phyloP scores from a whole-genome alignment of 192 early-diverging fungal species.

The Coemansia nantahalensis region DNA sequence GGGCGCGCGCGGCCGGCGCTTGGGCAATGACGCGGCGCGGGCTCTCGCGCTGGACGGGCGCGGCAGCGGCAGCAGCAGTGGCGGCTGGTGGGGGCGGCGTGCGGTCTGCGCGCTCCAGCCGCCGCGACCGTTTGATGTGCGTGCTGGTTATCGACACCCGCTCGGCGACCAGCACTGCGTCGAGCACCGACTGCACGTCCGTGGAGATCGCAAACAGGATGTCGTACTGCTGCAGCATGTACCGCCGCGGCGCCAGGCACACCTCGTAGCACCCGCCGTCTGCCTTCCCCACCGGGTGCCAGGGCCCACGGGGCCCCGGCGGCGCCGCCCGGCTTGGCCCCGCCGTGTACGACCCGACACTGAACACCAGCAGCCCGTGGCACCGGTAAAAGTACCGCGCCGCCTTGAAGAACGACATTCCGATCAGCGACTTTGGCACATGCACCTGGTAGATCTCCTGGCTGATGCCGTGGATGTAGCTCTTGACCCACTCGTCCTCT shows the following conservation, averaged over 20 bases:
- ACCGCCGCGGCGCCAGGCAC: conserved; percentile 34
- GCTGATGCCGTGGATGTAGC: conserved; percentile 47
- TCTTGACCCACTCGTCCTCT: conserved; percentile 49
- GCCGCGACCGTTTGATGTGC: not conserved
- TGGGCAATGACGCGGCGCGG: conserved; percentile 20
- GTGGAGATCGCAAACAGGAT: conserved; percentile 48
- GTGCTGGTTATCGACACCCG: conserved; percentile 38
- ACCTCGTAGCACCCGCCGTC: conserved; percentile 39
- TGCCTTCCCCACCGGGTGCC: conserved; percentile 16
- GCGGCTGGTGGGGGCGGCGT: too few relatives aligned
- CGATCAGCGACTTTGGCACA: conserved; percentile 33
- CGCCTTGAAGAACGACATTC: conserved; percentile 45
- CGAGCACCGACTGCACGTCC: conserved; percentile 40
- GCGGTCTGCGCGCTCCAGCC: not conserved
- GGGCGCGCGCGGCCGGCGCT: not conserved
- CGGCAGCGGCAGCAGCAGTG: not conserved
- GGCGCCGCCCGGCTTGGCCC: too few relatives aligned
- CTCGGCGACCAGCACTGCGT: conserved; percentile 36
- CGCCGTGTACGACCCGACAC: conserved; percentile 49
- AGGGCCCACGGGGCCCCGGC: too few relatives aligned
- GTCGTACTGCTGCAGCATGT: conserved; percentile 38
- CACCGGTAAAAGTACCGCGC: conserved; percentile 46
- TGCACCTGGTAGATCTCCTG: conserved; percentile 54
- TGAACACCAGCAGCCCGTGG: conserved; percentile 43
- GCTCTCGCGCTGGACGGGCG: conserved; percentile 19